Evolutionary conservation across 441 rosid species (phyloP).

Genomic region (Adansonia grandidieri): DNA sequence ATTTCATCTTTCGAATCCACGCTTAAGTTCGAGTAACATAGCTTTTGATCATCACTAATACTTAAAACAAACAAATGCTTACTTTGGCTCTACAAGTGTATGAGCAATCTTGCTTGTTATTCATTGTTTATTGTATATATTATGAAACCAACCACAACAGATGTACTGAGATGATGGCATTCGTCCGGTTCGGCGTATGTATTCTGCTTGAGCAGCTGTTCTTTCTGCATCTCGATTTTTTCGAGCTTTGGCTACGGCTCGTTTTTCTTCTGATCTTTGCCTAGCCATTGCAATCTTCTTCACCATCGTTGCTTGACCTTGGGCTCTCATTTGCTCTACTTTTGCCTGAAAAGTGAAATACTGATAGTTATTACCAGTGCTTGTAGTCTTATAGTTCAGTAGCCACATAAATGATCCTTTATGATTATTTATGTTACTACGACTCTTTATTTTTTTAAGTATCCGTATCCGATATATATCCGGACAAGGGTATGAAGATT

Average conservation of each 20-base stretch:
- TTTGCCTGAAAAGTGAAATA: conserved; percentile 53
- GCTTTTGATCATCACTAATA: not conserved
- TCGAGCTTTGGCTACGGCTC: conserved; percentile 69
- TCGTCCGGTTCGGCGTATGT: conserved; percentile 68
- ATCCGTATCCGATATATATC: too few relatives aligned
- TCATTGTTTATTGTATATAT: conserved; percentile 10
- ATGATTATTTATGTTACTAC: too few relatives aligned
- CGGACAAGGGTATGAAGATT: too few relatives aligned
- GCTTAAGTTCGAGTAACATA: too few relatives aligned
- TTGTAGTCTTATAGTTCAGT: not conserved
- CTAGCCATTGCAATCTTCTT: conserved; percentile 80
- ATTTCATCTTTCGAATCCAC: too few relatives aligned
- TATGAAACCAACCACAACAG: conserved; percentile 78
- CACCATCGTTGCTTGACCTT: conserved; percentile 79
- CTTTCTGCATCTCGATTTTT: conserved; percentile 63
- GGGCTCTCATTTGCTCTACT: conserved; percentile 80
- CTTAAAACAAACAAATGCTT: not conserved
- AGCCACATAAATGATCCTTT: not conserved
- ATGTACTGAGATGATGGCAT: conserved; percentile 55
- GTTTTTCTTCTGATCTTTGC: conserved; percentile 79
- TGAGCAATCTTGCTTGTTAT: conserved; percentile 14
- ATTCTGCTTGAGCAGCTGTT: conserved; percentile 70
- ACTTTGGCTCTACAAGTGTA: too few relatives aligned
- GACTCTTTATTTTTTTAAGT: too few relatives aligned
- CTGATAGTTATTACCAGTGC: not conserved